phyloP scores from a whole-genome alignment of 139 green algal species.

The Pleodorina starrii region DNA sequence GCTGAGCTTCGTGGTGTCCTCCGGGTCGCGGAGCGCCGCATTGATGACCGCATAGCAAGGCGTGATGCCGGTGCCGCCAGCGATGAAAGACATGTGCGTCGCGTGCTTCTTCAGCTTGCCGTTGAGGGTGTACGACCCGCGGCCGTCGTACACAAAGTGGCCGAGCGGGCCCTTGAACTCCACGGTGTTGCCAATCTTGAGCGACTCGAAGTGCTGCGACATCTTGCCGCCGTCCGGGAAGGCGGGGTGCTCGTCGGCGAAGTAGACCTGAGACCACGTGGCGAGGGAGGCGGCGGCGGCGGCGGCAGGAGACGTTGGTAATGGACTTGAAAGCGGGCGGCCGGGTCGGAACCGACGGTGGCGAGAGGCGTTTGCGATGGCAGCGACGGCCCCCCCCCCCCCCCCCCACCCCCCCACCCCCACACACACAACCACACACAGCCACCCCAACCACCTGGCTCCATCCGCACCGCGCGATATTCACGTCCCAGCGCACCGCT shows the following conservation, averaged over 20 bases:
- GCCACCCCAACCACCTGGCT: no score
- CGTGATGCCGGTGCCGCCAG: constrained; percentile 91
- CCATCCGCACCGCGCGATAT: no score
- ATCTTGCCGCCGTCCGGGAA: constrained; percentile 94
- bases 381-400: no score
- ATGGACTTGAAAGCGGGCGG: no score
- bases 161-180: constrained; percentile 96
- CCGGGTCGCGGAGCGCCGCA: constrained; percentile 83
- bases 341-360: no score
- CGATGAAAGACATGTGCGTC: constrained; percentile 90
- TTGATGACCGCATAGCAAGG: constrained; percentile 81
- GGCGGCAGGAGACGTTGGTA: no score
- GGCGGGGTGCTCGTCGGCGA: constrained; percentile 83
- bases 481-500: no score
- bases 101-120: constrained; percentile 59
- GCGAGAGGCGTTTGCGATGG: no score
- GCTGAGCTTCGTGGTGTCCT: constrained; percentile 87
- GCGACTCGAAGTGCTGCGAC: constrained; percentile 71
- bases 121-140: constrained; percentile 76
- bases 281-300: no score
- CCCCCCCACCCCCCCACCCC: no score
- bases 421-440: no score
- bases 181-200: constrained; percentile 92
- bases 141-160: constrained; percentile 90
- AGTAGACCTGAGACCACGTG: constrained; percentile 76